phyloP scores from a whole-genome alignment of 1,139 yeast species.

The Suhomyces bolitotheri region DNA sequence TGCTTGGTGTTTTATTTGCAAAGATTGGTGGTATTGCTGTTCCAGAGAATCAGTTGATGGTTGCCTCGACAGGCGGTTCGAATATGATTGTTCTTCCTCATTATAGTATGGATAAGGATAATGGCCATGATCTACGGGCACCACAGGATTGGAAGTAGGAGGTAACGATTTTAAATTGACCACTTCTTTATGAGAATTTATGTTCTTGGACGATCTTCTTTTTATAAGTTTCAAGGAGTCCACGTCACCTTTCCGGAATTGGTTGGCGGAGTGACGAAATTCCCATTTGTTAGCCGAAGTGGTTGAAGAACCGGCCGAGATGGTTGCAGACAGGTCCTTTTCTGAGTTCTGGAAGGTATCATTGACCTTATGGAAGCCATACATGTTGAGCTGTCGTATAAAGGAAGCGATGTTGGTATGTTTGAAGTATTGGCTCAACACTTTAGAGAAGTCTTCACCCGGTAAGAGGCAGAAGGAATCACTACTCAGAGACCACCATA shows the following conservation, averaged over 20 bases:
- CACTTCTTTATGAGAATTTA: conserved; percentile 43
- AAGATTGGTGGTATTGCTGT: conserved; percentile 20
- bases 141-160: conserved; percentile 27
- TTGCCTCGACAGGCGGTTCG: conserved; percentile 4
- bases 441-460: conserved; percentile 62
- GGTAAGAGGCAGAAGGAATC: conserved; percentile 47
- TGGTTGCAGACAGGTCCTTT: conserved; percentile 10
- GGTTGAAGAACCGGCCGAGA: conserved; percentile 15
- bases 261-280: conserved; percentile 65
- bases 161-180: conserved; percentile 37
- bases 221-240: conserved; percentile 59
- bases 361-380: conserved; percentile 74
- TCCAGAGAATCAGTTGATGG: conserved; percentile 10
- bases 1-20: conserved; percentile 12
- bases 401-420: conserved; percentile 79
- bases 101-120: conserved; percentile 7
- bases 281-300: conserved; percentile 55
- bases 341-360: conserved; percentile 32
- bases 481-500: conserved; percentile 51
- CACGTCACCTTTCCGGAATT: conserved; percentile 64
- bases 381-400: conserved; percentile 45
- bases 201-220: conserved; percentile 61
- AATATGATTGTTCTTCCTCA: conserved; percentile 7
- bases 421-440: conserved; percentile 66
- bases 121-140: conserved; percentile 14